Base-by-base conservation (phyloP, 164 flowering plant species). In the Chloranthus sessilifolius region DNA sequence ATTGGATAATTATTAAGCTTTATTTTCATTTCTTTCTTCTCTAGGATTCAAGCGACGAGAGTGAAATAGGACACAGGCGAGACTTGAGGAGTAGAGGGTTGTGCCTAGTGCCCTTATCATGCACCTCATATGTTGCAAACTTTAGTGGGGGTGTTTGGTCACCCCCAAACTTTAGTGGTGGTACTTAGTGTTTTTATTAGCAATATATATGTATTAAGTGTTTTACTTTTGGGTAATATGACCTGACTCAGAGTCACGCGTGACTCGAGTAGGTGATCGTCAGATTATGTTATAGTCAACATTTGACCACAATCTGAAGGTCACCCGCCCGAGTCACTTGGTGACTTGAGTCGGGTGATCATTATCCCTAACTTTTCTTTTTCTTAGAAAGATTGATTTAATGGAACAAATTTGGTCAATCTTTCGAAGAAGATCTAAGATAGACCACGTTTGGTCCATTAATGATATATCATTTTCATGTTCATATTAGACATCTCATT, bases 391-490 rank as follows among this genome's bases (percentile, higher is more conserved):
- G 17, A 7, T 9, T 40, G 33, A 3, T 16, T 44, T 62, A 41
- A 58, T 82, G 96, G 96, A 84, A 78, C 89, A 87, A 80, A 72
- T 59, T 80, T 87, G 92, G 92, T 87, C 96, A 69, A n/a, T 72
- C 69, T 63, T 72, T 63, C 14, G 55, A 27, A 39, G 43, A 26
- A 36, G 26, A 56, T 54, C 39, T 48, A 67, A 76, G 82, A 71
- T 67, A 64, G 90, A 88, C 94, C 96, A 88, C 67, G 63, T 82
- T 76, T 88, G 96, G 73, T 88, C 96, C 94, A 82, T 79, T 70
- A 69, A 56, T 48, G 16, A 56, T 27, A 27, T 25, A 7, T 23
- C 31, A 14, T 17, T 28, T 48, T 19, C 31, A 20, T 39, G 30
- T 57, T n/a, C n/a, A n/a, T 46, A 22, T 21, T 22, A 31, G 50